phyloP scores from a whole-genome alignment of 1,284 basidiomycete genomes.

The Vanrija humicola region DNA sequence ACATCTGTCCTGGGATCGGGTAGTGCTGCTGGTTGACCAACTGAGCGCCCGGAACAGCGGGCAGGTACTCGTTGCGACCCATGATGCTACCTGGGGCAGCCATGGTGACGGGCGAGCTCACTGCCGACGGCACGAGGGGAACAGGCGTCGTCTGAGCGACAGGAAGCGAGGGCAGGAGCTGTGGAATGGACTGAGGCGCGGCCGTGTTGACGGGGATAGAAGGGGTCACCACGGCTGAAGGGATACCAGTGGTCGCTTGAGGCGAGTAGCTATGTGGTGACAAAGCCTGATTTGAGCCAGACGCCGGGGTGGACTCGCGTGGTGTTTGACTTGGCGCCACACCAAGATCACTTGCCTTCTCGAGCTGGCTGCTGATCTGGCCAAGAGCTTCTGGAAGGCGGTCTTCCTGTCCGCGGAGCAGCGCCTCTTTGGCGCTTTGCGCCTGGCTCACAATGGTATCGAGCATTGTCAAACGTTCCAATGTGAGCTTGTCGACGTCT shows the following conservation, averaged over 20 bases:
- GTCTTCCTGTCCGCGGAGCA: constrained; percentile 36
- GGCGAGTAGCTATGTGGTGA: constrained; percentile 31
- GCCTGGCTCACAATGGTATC: constrained; percentile 43
- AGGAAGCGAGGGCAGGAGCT: constrained; percentile 31
- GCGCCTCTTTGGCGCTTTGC: constrained; percentile 35
- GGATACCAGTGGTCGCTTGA: neutral
- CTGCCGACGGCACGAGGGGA: neutral
- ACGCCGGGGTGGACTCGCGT: constrained; percentile 23
- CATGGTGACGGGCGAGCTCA: constrained; percentile 7
- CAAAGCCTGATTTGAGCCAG: constrained; percentile 23
- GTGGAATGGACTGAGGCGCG: neutral
- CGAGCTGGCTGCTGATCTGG: constrained; percentile 39
- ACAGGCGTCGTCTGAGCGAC: constrained; percentile 17
- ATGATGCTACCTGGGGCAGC: constrained; percentile 3
- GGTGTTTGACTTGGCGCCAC: constrained; percentile 33
- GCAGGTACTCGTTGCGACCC: neutral
- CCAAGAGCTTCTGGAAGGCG: constrained; percentile 36
- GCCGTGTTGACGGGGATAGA: neutral
- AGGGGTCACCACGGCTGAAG: neutral
- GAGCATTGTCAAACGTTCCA: constrained; percentile 29
- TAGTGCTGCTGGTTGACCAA: constrained; percentile 47
- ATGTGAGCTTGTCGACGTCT: constrained; percentile 2
- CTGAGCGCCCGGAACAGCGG: constrained; percentile 14
- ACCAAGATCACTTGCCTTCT: constrained; percentile 38
- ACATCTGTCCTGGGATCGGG: constrained; percentile 40